These are phyloP conservation scores for Dictyostelium purpureum DNA, from an alignment of 78 protist genomes.

Conservation along the genomic window DNA sequence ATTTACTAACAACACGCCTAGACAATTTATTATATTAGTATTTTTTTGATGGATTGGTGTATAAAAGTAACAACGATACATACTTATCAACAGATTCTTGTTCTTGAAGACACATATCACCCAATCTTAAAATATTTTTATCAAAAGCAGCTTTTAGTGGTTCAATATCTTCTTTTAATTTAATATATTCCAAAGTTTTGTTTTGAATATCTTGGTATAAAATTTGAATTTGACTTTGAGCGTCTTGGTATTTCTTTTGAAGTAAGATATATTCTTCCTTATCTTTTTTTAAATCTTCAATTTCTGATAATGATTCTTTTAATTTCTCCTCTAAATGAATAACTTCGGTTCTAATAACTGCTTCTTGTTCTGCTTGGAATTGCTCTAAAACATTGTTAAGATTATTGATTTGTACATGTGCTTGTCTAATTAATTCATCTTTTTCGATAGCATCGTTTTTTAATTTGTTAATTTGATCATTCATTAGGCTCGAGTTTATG, in stretches of 20 bases:
- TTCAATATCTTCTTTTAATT: slow-evolving; percentile 53
- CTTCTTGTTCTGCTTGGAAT: slow-evolving; percentile 72
- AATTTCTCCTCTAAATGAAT: slow-evolving; percentile 18
- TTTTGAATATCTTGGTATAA: neutral
- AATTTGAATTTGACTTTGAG: neutral
- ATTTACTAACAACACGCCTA: slow-evolving; percentile 70
- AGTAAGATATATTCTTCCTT: neutral
- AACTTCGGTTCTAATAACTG: slow-evolving; percentile 26
- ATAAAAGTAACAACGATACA: neutral
- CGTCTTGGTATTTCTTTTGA: neutral
- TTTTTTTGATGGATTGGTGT: neutral
- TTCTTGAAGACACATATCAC: slow-evolving; percentile 72
- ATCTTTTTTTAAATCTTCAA: neutral
- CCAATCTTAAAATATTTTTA: slow-evolving; percentile 36
- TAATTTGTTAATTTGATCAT: neutral
- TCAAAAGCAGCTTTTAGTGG: slow-evolving; percentile 70
- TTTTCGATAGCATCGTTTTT: slow-evolving; percentile 21
- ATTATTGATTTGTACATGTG: neutral
- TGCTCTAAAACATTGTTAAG: slow-evolving; percentile 41
- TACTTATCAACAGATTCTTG: slow-evolving; percentile 75
- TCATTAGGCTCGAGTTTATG: neutral
- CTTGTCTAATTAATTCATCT: slow-evolving; percentile 23
- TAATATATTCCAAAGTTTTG: slow-evolving; percentile 22
- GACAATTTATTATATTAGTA: neutral
- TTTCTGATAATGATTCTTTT: neutral